Conservation (phyloP, 202 grass and related monocot species). For the Panicum virgatum region DNA sequence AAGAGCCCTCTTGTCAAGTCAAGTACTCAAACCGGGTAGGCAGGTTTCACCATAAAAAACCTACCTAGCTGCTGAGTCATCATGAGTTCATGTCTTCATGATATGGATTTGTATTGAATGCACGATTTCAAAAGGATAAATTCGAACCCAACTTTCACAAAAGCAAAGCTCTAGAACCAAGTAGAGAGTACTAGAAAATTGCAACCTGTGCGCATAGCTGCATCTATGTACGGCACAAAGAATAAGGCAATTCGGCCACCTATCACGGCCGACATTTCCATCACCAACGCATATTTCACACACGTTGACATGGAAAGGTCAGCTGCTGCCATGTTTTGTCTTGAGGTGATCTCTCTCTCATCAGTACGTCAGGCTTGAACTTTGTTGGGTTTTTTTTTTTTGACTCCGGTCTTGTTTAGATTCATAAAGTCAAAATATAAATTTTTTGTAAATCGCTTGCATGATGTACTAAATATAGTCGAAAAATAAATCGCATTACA, state of each 20-base stretch:
- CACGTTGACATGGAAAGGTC: not conserved
- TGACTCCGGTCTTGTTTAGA: too few species aligned
- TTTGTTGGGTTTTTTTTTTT: not conserved
- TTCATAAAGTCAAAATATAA: too few species aligned
- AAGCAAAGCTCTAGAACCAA: not conserved
- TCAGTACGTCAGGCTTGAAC: not conserved
- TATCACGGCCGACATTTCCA: conserved; percentile 29
- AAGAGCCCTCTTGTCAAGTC: too few species aligned
- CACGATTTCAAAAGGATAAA: not conserved
- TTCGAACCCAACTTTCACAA: conserved; percentile 32
- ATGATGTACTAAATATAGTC: too few species aligned
- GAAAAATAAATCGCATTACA: too few species aligned
- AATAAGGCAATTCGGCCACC: not conserved
- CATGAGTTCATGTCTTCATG: not conserved
- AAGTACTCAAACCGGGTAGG: too few species aligned
- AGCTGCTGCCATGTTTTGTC: not conserved
- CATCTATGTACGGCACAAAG: not conserved
- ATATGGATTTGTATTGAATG: not conserved
- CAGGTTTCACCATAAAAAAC: too few species aligned
- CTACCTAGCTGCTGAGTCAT: too few species aligned
- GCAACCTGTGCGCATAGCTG: not conserved
- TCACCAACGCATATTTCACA: not conserved
- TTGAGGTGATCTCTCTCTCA: not conserved
- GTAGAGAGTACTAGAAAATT: not conserved
- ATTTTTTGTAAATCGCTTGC: too few species aligned